These are phyloP conservation scores for Bruguiera sexangula DNA, from an alignment of 345 rosid genomes.

Conservation along the genomic window DNA sequence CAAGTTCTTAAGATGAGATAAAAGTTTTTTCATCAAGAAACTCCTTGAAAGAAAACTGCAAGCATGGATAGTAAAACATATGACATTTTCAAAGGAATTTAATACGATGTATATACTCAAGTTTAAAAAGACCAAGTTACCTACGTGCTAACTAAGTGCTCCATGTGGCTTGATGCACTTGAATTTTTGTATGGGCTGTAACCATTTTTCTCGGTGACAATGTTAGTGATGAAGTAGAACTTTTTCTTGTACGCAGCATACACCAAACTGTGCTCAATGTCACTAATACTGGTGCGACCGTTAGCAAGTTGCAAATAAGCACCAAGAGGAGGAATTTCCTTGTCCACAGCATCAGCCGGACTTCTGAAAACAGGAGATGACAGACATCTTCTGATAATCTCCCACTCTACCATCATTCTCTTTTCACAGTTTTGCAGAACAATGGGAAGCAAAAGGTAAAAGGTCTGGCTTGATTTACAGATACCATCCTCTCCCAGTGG, in stretches of 20 bases:
- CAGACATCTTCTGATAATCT: constrained; percentile 56
- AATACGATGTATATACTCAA: constrained; percentile 8
- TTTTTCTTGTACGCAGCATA: constrained; percentile 49
- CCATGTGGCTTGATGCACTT: constrained; percentile 40
- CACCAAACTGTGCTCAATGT: constrained; percentile 72
- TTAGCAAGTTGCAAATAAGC: constrained; percentile 52
- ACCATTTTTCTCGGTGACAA: constrained; percentile 47
- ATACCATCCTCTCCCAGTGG: constrained; percentile 45
- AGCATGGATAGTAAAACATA: background rate
- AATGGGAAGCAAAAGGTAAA: constrained; percentile 83
- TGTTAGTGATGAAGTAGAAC: constrained; percentile 54
- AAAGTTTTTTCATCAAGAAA: background rate
- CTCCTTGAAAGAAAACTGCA: background rate
- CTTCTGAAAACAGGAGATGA: constrained; percentile 66
- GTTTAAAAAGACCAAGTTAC: constrained; percentile 33
- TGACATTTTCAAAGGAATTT: constrained; percentile 16
- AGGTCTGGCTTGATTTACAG: constrained; percentile 40
- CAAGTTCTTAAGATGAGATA: background rate
- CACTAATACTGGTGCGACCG: constrained; percentile 48
- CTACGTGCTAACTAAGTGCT: constrained; percentile 44
- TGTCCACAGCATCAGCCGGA: constrained; percentile 32
- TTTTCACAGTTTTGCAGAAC: constrained; percentile 28
- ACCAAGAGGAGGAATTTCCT: constrained; percentile 26
- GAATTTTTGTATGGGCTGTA: constrained; percentile 43
- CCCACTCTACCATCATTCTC: constrained; percentile 57